Evolutionary conservation across 2,329 filamentous ascomycete genomes (phyloP).

Genomic region (Colletotrichum viniferum): DNA sequence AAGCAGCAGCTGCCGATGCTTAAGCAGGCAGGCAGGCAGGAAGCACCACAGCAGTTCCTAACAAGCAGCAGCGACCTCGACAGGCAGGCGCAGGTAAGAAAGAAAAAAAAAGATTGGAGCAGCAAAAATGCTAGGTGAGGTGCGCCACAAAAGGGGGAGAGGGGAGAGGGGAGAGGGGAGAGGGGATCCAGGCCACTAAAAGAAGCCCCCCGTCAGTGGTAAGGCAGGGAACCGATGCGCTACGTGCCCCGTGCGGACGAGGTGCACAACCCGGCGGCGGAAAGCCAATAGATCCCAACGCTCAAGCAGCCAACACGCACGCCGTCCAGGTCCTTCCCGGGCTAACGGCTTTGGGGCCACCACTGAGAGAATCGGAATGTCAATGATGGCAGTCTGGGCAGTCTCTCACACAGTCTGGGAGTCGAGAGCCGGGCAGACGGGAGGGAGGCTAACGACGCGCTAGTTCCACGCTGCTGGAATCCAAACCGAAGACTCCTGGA

Average conservation of each 20-base stretch:
- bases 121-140: neutral
- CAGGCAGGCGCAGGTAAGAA: neutral
- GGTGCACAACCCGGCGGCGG: neutral
- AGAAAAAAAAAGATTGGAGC: neutral
- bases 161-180: neutral
- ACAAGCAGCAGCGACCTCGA: neutral
- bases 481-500: neutral
- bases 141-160: neutral
- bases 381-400: neutral
- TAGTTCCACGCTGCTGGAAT: conserved; percentile 16
- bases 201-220: neutral
- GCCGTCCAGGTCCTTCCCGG: conserved; percentile 7
- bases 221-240: neutral
- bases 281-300: neutral
- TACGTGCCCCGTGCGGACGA: neutral
- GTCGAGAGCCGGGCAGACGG: neutral
- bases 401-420: neutral
- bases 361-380: neutral
- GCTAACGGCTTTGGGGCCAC: neutral
- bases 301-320: neutral
- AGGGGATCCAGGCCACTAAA: neutral
- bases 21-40: neutral
- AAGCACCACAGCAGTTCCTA: neutral
- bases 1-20: neutral
- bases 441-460: neutral